Conservation (phyloP, 2,329 filamentous ascomycete species). For the Aspergillus ibericus region DNA sequence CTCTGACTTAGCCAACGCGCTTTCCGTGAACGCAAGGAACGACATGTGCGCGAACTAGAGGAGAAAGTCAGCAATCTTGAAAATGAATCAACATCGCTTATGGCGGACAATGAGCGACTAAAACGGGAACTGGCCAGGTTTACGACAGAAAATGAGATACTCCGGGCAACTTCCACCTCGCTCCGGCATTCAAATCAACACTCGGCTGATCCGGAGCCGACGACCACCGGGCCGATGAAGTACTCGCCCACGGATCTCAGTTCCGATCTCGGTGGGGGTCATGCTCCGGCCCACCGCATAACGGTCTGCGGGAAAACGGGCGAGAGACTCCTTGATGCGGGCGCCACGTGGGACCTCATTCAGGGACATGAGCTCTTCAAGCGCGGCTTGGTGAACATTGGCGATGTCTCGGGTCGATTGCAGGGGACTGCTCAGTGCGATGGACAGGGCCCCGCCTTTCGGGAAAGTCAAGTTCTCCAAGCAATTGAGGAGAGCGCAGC, state of each 20-base stretch:
- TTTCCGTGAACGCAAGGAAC: constrained; percentile 93
- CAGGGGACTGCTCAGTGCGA: constrained; percentile 77
- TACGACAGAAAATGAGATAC: constrained; percentile 87
- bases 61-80: constrained; percentile 77
- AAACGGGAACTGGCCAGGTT: constrained; percentile 81
- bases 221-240: constrained; percentile 65
- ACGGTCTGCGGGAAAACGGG: constrained; percentile 63
- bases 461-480: constrained; percentile 68
- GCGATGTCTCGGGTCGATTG: constrained; percentile 74
- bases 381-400: constrained; percentile 76
- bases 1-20: constrained; percentile 73
- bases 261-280: constrained; percentile 56
- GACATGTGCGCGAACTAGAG: constrained; percentile 90
- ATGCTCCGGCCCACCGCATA: constrained; percentile 64
- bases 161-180: constrained; percentile 70
- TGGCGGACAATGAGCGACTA: constrained; percentile 81
- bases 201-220: constrained; percentile 40
- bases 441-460: constrained; percentile 84
- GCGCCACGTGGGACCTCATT: constrained; percentile 87
- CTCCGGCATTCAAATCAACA: constrained; percentile 36
- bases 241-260: constrained; percentile 74
- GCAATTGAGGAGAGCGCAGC: constrained; percentile 79
- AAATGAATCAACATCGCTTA: constrained; percentile 68
- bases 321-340: constrained; percentile 69
- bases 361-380: constrained; percentile 76